These are phyloP conservation scores for Plasmodium gonderi DNA, from an alignment of 169 alveolate species.

Conservation along the genomic window DNA sequence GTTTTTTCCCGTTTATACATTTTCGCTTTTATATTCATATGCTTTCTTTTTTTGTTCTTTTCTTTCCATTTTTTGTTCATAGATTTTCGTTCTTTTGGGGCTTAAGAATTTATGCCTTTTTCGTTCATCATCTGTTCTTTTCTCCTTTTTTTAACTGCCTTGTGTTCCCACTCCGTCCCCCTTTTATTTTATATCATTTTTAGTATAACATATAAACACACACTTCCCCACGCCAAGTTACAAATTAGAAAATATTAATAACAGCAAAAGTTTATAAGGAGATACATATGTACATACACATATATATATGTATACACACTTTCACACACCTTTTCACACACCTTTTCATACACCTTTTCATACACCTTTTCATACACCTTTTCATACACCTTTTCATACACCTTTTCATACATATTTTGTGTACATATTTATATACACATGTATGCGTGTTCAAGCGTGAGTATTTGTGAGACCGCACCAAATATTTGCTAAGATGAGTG, in stretches of 20 bases:
- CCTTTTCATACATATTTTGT: neutral
- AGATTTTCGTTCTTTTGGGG: neutral
- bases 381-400: no score
- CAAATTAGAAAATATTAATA: no score
- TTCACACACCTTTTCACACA: no score
- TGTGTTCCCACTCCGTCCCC: no score
- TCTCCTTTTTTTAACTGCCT: neutral
- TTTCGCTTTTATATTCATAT: neutral
- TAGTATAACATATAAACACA: no score
- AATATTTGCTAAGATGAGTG: conserved; percentile 18
- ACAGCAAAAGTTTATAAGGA: no score
- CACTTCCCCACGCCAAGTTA: no score
- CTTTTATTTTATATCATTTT: no score
- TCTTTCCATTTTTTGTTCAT: neutral
- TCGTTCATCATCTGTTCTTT: neutral
- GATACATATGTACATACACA: no score
- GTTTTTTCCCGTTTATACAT: neutral
- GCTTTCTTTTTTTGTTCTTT: neutral
- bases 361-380: no score
- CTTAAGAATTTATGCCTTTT: neutral
- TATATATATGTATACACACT: no score
- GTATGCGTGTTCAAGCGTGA: neutral
- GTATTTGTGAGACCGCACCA: neutral
- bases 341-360: no score
- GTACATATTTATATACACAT: neutral